Percentiles rank a stretch among this genome's conserved stretches.
phyloP scores from a whole-genome alignment of 176 grass and related monocot species.

The Oryza meyeriana region DNA sequence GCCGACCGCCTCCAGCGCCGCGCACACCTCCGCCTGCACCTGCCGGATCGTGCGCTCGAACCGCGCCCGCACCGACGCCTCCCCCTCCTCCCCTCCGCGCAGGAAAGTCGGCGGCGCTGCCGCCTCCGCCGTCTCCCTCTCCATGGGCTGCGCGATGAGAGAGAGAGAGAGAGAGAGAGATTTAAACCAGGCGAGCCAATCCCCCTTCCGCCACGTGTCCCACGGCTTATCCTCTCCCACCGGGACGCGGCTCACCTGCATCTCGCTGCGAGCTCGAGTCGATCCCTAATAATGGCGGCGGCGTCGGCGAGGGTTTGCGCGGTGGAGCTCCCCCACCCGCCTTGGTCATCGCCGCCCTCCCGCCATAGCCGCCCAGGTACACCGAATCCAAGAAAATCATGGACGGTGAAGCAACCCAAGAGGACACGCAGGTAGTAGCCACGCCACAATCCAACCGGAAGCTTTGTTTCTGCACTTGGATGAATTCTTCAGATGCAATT shows the following conservation, averaged over 20 bases:
- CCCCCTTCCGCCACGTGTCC: background rate
- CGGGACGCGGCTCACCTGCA: too few species aligned
- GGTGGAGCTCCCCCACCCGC: background rate
- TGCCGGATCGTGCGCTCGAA: conserved; percentile 84
- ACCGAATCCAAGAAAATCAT: background rate
- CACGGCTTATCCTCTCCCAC: conserved; percentile 24
- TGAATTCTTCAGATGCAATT: background rate
- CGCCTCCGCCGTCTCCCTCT: conserved; percentile 58
- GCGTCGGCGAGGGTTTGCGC: background rate
- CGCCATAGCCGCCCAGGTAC: background rate
- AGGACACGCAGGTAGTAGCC: too few species aligned
- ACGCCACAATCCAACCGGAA: too few species aligned
- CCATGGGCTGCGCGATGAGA: conserved; percentile 29
- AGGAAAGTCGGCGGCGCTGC: conserved; percentile 66
- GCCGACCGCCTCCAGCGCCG: conserved; percentile 52
- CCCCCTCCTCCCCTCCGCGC: conserved; percentile 39
- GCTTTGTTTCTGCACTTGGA: too few species aligned
- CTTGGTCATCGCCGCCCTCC: background rate
- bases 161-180: background rate
- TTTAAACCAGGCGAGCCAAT: background rate
- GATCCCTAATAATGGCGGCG: background rate
- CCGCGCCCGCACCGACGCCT: conserved; percentile 37
- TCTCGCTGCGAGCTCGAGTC: background rate
- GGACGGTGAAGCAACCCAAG: too few species aligned
- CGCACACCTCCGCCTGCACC: conserved; percentile 65